Conservation (phyloP, 371 early-diverging fungal species). For the Actinomortierella ambigua region DNA sequence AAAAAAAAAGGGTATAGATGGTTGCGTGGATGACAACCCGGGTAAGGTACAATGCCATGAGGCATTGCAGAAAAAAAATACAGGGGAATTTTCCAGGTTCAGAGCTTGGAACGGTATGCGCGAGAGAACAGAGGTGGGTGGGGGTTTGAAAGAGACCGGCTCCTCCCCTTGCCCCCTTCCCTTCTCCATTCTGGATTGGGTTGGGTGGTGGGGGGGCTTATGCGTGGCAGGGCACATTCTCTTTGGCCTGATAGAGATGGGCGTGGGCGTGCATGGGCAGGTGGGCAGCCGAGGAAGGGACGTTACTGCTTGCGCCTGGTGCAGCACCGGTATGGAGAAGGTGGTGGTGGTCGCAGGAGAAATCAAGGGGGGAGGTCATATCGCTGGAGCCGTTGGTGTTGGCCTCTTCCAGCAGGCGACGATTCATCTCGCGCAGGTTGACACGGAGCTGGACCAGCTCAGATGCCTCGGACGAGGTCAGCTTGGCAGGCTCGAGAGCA, state of each 20-base stretch:
- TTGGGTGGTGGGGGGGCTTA: constrained; percentile 1
- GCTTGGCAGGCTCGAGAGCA: constrained; percentile 42
- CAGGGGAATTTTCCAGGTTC: too few relatives aligned
- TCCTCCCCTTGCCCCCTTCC: too few relatives aligned
- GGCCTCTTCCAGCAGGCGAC: constrained; percentile 4
- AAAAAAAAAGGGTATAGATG: too few relatives aligned
- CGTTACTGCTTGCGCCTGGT: not conserved
- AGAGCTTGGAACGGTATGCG: too few relatives aligned
- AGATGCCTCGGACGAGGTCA: constrained; percentile 36
- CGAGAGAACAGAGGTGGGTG: too few relatives aligned
- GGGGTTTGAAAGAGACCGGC: too few relatives aligned
- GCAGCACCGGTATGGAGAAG: not conserved
- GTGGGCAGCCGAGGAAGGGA: not conserved
- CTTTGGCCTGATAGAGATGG: constrained; percentile 22
- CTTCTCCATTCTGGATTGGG: too few relatives aligned
- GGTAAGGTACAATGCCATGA: too few relatives aligned
- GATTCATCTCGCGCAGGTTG: constrained; percentile 33
- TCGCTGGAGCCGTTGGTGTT: not conserved
- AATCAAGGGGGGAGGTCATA: constrained; percentile 1
- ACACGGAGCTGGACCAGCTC: constrained; percentile 41
- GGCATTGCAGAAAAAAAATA: too few relatives aligned
- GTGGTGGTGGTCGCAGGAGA: not conserved
- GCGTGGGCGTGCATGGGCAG: constrained; percentile 28
- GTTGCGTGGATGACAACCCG: too few relatives aligned
- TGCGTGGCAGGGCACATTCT: constrained; percentile 29